These are phyloP conservation scores for Boletales sp. DNA, from an alignment of 768 basidiomycete species.

Conservation along the genomic window DNA sequence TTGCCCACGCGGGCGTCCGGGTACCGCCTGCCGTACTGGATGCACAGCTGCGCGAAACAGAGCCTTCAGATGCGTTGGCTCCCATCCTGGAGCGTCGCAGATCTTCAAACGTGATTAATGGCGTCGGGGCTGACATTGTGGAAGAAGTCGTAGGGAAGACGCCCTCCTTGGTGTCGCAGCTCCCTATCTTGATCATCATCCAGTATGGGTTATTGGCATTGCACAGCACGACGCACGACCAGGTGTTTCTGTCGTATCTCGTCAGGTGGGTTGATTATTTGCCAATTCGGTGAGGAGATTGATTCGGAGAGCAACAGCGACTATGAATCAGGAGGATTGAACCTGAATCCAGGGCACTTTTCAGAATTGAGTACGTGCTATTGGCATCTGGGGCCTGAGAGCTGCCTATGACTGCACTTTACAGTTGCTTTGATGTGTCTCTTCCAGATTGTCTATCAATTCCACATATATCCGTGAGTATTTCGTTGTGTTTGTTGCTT, in stretches of 20 bases:
- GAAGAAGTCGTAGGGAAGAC: conserved; percentile 50
- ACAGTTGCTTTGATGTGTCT: conserved; percentile 91
- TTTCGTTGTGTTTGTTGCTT: not conserved
- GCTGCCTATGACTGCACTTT: not conserved
- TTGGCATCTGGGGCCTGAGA: not conserved
- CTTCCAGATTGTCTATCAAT: conserved; percentile 91
- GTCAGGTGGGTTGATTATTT: conserved; percentile 37
- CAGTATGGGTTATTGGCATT: conserved; percentile 90
- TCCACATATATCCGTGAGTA: conserved; percentile 83
- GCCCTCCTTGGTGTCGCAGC: conserved; percentile 63
- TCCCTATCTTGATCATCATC: conserved; percentile 81
- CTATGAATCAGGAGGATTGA: conserved; percentile 83
- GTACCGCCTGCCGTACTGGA: conserved; percentile 74
- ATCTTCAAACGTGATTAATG: conserved; percentile 20
- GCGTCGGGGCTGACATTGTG: conserved; percentile 25
- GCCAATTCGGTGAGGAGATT: not conserved
- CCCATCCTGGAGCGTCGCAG: conserved; percentile 51
- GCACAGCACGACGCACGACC: conserved; percentile 87
- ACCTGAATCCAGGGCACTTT: conserved; percentile 87
- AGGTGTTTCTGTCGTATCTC: conserved; percentile 88
- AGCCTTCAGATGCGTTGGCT: conserved; percentile 37
- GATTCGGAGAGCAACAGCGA: conserved; percentile 43
- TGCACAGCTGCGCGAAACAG: conserved; percentile 55
- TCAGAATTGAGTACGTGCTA: conserved; percentile 74
- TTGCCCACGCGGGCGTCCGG: conserved; percentile 78